Evolutionary conservation across 2,329 filamentous ascomycete species (phyloP).

Genomic region (Botrytis galanthina): DNA sequence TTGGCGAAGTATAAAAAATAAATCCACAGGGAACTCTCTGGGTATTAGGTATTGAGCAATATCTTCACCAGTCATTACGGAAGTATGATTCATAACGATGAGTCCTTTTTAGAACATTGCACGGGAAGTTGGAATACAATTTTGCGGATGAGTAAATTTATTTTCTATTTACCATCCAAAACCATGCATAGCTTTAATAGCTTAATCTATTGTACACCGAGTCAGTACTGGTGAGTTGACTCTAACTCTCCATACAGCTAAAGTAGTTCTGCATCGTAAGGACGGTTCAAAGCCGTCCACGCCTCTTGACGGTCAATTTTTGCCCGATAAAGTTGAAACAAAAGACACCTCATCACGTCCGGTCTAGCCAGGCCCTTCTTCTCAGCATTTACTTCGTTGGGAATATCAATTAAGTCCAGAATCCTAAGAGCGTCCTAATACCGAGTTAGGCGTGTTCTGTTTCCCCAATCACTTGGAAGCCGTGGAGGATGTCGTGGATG

Average conservation of each 20-base stretch:
- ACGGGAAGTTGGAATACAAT: not conserved
- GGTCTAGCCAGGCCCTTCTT: too few species aligned
- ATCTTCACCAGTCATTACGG: too few species aligned
- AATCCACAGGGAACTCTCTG: too few species aligned
- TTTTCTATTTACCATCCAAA: not conserved
- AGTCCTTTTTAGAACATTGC: not conserved
- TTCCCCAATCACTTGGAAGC: too few species aligned
- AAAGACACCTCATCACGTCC: not conserved
- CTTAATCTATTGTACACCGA: not conserved
- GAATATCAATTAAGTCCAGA: too few species aligned
- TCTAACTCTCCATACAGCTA: not conserved
- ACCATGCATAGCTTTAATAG: not conserved
- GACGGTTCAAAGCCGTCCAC: rapidly evolving
- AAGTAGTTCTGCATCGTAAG: rapidly evolving
- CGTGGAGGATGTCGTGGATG: too few species aligned
- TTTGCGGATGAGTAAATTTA: not conserved
- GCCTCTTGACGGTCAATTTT: not conserved
- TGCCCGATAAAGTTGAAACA: not conserved
- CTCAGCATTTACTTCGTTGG: too few species aligned
- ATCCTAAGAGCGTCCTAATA: too few species aligned
- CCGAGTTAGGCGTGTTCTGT: too few species aligned
- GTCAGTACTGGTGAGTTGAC: not conserved
- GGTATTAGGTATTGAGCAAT: too few species aligned
- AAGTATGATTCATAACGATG: too few species aligned
- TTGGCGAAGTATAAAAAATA: too few species aligned